phyloP scores from a whole-genome alignment of 2,329 filamentous ascomycete species.

The Verticillium tricorpus region DNA sequence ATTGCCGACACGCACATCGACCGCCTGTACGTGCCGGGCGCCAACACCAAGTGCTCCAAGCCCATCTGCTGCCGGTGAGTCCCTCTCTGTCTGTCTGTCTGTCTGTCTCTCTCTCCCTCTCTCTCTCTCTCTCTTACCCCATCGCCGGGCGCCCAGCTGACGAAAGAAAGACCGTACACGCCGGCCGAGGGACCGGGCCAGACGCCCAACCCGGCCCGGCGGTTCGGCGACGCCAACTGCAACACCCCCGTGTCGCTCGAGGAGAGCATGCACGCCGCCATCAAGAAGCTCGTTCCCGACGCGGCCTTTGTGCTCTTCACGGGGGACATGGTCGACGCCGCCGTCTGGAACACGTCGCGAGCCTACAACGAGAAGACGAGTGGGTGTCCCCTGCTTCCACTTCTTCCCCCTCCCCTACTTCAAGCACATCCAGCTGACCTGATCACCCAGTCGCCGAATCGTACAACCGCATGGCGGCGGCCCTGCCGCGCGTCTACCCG shows the following conservation, averaged over 20 bases:
- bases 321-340: constrained; percentile 53
- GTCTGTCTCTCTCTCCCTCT: too few relatives aligned
- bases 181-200: constrained; percentile 41
- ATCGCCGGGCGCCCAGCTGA: neutral
- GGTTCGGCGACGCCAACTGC: constrained; percentile 48
- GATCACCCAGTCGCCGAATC: constrained; percentile 34
- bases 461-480: constrained; percentile 39
- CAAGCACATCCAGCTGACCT: neutral
- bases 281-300: constrained; percentile 32
- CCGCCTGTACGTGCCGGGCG: constrained; percentile 46
- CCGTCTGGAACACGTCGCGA: constrained; percentile 42
- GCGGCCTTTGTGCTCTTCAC: constrained; percentile 54
- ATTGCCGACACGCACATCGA: constrained; percentile 59
- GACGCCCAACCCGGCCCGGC: constrained; percentile 44
- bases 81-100: too few relatives aligned
- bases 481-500: constrained; percentile 42
- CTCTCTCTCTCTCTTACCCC: neutral
- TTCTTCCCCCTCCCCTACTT: too few relatives aligned
- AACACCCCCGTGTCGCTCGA: constrained; percentile 47
- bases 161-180: constrained; percentile 34
- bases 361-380: constrained; percentile 22
- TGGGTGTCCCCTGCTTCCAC: constrained; percentile 8
- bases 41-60: constrained; percentile 51
- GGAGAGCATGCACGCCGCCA: constrained; percentile 49
- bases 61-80: constrained; percentile 53